phyloP scores from a whole-genome alignment of 2,329 filamentous ascomycete genomes.

The Fusarium equiseti region DNA sequence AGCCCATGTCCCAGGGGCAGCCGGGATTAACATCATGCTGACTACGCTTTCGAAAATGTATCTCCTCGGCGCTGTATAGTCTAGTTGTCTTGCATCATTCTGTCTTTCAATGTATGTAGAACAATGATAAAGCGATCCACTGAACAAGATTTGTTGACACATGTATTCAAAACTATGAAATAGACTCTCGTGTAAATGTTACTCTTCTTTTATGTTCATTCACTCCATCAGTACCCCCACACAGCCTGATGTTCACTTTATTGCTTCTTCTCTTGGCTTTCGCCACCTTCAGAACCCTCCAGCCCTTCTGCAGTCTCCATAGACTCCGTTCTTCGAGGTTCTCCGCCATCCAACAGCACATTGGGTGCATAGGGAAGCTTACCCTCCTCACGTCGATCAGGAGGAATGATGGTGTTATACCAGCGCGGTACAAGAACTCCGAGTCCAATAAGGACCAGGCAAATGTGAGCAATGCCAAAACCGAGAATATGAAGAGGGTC shows the following conservation, averaged over 20 bases:
- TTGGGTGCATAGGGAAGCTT: conserved; percentile 48
- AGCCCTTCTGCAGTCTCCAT: conserved; percentile 29
- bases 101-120: not conserved
- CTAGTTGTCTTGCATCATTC: not conserved
- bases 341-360: conserved; percentile 33
- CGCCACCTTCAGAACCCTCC: conserved; percentile 9
- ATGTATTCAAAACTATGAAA: not conserved
- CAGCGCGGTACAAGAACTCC: conserved; percentile 66
- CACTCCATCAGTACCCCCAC: not conserved
- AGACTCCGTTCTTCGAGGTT: conserved; percentile 28
- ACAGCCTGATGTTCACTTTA: not conserved
- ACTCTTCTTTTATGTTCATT: not conserved
- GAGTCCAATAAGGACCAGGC: conserved; percentile 59
- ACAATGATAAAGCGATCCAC: not conserved
- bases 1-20: not conserved
- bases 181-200: not conserved
- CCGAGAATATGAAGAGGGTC: conserved; percentile 65
- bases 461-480: conserved; percentile 61
- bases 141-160: not conserved
- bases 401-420: conserved; percentile 65
- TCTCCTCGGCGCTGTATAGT: not conserved
- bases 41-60: not conserved
- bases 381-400: conserved; percentile 60
- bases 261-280: conserved; percentile 32
- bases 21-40: not conserved